A percentile compares a stretch with the other conserved stretches of the same genome.
These are phyloP conservation scores for Verticillium isaacii DNA, from an alignment of 2,329 filamentous ascomycete species.

Conservation along the genomic window DNA sequence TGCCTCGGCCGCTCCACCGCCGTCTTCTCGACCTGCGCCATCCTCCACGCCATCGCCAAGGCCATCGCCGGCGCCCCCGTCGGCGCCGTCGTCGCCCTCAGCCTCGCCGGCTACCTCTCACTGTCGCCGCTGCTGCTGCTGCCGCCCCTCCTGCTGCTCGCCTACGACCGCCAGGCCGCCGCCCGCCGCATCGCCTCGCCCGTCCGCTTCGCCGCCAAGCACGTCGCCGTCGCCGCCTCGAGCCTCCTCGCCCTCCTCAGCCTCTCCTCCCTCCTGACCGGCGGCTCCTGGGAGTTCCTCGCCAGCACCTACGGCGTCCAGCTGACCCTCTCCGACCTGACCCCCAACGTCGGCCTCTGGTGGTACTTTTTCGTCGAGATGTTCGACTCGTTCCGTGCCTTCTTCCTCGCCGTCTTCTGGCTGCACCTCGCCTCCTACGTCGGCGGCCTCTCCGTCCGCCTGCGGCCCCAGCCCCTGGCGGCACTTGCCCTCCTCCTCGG, in stretches of 20 bases:
- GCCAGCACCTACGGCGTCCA: constrained; percentile 89
- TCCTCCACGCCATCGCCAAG: constrained; percentile 77
- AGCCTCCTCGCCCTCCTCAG: constrained; percentile 60
- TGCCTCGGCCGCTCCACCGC: constrained; percentile 87
- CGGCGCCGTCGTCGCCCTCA: constrained; percentile 77
- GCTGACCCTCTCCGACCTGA: constrained; percentile 83
- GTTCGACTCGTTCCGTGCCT: constrained; percentile 95
- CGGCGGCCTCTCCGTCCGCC: constrained; percentile 74
- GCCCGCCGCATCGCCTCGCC: constrained; percentile 24
- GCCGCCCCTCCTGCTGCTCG: constrained; percentile 74
- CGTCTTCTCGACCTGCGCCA: constrained; percentile 83
- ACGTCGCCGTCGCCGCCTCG: constrained; percentile 46
- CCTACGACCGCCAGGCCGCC: constrained; percentile 61
- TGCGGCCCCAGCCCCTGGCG: constrained; percentile 82
- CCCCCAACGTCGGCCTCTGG: constrained; percentile 94
- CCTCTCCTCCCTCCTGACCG: constrained; percentile 69
- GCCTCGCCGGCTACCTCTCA: constrained; percentile 84
- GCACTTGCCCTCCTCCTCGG: constrained; percentile 81
- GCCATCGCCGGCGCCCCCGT: constrained; percentile 70
- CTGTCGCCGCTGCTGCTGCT: constrained; percentile 88
- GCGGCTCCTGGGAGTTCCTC: constrained; percentile 81
- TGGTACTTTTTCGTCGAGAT: constrained; percentile 99
- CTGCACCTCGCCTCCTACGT: constrained; percentile 89
- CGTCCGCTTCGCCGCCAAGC: constrained; percentile 47
- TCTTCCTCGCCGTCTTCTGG: constrained; percentile 98